A percentile compares a stretch with the other conserved stretches of the same genome.
These are phyloP conservation scores for Trypanosoma congolense DNA, from an alignment of 208 protist species.

Conservation along the genomic window DNA sequence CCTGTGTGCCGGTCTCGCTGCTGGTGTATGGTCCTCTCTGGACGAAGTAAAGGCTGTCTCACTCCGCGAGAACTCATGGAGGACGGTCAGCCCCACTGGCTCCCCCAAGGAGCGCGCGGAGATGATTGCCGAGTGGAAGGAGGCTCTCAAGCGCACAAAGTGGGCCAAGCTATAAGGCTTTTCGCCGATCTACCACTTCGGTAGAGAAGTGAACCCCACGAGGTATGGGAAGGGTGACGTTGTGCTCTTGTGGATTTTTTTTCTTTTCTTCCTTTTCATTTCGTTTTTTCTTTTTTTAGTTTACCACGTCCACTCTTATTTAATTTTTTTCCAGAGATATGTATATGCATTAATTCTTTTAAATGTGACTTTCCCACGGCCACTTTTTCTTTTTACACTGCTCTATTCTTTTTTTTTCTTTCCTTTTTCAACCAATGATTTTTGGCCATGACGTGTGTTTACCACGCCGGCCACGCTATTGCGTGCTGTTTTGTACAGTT, in stretches of 20 bases:
- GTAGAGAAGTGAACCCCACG: constrained; percentile 4
- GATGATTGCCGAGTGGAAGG: constrained; percentile 42
- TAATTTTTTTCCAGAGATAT: too few species aligned
- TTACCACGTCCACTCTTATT: too few species aligned
- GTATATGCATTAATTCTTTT: too few species aligned
- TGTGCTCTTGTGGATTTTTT: too few species aligned
- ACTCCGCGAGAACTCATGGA: constrained; percentile 22
- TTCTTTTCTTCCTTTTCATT: constrained; percentile 20
- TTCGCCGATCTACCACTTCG: too few species aligned
- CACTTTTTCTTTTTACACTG: constrained; percentile 13
- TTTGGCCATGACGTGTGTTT: too few species aligned
- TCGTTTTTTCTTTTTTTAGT: too few species aligned
- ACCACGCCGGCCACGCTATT: too few species aligned
- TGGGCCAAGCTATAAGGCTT: constrained; percentile 33
- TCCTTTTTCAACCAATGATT: too few species aligned
- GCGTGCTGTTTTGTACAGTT: too few species aligned
- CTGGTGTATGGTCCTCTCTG: constrained; percentile 55
- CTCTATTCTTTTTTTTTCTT: constrained; percentile 2
- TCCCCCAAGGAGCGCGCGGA: constrained; percentile 23
- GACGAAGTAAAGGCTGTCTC: constrained; percentile 39
- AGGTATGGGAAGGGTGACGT: too few species aligned
- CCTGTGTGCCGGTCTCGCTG: constrained; percentile 65
- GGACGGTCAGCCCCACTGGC: constrained; percentile 27
- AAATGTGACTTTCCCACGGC: constrained; percentile 3
- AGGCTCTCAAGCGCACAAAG: constrained; percentile 39